Evolutionary conservation across 805 yeast species (phyloP), one percentile per base, ranked within the genome.

Genomic region (Suhomyces emberorum): DNA sequence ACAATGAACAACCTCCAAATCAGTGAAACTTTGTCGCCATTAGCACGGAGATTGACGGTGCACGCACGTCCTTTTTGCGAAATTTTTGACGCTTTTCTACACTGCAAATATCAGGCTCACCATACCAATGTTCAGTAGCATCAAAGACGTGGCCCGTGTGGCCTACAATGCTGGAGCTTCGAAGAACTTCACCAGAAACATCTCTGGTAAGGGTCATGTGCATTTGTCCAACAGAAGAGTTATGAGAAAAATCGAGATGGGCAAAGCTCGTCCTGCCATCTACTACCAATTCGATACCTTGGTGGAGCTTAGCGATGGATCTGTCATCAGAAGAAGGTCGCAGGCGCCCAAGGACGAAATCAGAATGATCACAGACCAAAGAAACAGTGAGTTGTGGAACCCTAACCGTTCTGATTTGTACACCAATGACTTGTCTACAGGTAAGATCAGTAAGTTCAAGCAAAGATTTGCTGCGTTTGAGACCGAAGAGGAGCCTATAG

Each of bases 241-340:
- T 34, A 58, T 75, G 61, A 81, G 77, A 57, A 82, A 78, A 57
- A 83, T 85, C 49, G 61, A 68, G 42, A 62, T 81, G 38, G 97
- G 97, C 38, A 84, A 84, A 57, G 88, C 96, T 12, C 78, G 97
- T 62, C 97, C 98, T 2, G 88, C 96, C 22, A 83, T 93, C 27
- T 89, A 87, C 62, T 77, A 91, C 65, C 87, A 87, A 59, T 93
- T 93, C 58, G 88, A 91, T 46, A 83, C 89, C 21, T 63, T 74
- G 24, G 89, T 93, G n/a, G 95, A 91, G 62, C 72, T 89, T 40
- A 83, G 95, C 47, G 98, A 93, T 58, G 98, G 98, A 2, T 84
- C 96, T 20, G 95, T 95, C 2, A 70, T 88, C 22, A 69, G 68
- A 23, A 76, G 98, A 62, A 75, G 85, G 51, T 79, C 96, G 1